Evolutionary conservation across 495 filamentous ascomycete species (phyloP).

Genomic region (Diplogelasinospora grovesii): DNA sequence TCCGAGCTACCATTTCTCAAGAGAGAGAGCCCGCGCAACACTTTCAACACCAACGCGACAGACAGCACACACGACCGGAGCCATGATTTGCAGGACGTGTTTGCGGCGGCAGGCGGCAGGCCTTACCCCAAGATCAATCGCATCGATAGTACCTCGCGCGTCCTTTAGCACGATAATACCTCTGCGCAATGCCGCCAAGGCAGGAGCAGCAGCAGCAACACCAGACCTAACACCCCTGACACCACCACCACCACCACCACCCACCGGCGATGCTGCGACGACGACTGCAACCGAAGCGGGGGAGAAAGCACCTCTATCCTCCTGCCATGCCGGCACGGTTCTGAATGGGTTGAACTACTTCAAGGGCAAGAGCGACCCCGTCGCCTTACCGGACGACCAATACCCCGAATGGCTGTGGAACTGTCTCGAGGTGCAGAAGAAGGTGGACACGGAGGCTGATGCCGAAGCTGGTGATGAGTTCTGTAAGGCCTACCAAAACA

Average conservation of each 20-base stretch:
- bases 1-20: slow-evolving; percentile 1
- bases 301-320: slow-evolving; percentile 24
- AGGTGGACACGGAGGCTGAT: slow-evolving; percentile 26
- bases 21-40: slow-evolving; percentile 1
- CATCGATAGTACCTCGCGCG: slow-evolving; percentile 2
- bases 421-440: slow-evolving; percentile 55
- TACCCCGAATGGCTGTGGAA: slow-evolving; percentile 93
- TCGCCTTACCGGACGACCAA: slow-evolving; percentile 74
- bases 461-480: slow-evolving; percentile 56
- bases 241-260: slow-evolving; percentile 18
- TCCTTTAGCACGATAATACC: slow-evolving; percentile 27
- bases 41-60: slow-evolving; percentile 1
- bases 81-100: slow-evolving; percentile 45
- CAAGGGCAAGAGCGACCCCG: slow-evolving; percentile 60
- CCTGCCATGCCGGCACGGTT: slow-evolving; percentile 60
- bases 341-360: slow-evolving; percentile 81
- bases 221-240: slow-evolving; percentile 6
- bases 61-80: slow-evolving; percentile 4
- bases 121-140: slow-evolving; percentile 8
- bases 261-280: not conserved
- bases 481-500: slow-evolving; percentile 68
- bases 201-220: slow-evolving; percentile 14
- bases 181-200: slow-evolving; percentile 20
- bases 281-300: slow-evolving; percentile 9
- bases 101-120: slow-evolving; percentile 33